Conservation (phyloP, 495 filamentous ascomycete species). For the Trichoderma reesei region DNA sequence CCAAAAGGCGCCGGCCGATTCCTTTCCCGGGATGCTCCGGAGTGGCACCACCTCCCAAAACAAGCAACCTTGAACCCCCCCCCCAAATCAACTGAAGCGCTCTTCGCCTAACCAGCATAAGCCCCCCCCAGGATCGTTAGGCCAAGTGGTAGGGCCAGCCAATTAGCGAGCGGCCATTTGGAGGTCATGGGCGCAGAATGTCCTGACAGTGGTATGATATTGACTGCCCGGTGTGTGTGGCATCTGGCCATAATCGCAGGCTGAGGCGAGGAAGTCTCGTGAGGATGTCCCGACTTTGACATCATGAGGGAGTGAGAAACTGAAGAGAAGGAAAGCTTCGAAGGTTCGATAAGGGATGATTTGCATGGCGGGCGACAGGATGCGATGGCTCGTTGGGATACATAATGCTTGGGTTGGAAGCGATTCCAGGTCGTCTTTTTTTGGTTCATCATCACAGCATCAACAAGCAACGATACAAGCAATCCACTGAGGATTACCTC, state of each 20-base stretch:
- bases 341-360: neutral
- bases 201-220: conserved; percentile 8
- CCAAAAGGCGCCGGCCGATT: neutral
- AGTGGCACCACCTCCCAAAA: neutral
- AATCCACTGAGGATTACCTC: conserved; percentile 3
- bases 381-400: neutral
- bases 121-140: neutral
- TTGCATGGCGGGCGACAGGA: neutral
- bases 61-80: no score
- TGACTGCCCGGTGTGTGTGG: neutral
- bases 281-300: neutral
- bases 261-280: neutral
- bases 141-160: neutral
- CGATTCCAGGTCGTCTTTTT: neutral
- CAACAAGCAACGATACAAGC: neutral
- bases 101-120: no score
- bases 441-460: conserved; percentile 2
- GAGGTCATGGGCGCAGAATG: neutral
- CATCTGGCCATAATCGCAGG: conserved; percentile 3
- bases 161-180: neutral
- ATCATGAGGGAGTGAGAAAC: neutral
- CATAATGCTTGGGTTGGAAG: neutral
- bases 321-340: neutral
- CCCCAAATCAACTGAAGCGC: no score
- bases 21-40: neutral